These are phyloP conservation scores for Eremothecium sinecaudum DNA, from an alignment of 1,139 yeast genomes.

Conservation along the genomic window DNA sequence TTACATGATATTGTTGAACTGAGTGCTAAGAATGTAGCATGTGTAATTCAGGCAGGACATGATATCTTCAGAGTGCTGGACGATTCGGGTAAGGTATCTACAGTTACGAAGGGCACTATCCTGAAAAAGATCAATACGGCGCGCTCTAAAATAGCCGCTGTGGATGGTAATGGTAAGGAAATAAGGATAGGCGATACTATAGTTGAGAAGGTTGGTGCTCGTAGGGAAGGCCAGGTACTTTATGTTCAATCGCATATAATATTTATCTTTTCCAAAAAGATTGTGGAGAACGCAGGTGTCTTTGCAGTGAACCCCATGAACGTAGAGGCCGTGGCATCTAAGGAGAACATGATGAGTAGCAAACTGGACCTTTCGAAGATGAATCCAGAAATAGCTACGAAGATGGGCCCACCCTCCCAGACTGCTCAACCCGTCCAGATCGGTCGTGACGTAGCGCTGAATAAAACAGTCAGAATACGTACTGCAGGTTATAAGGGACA, in stretches of 20 bases:
- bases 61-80: conserved; percentile 75
- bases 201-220: conserved; percentile 67
- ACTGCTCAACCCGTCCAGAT: conserved; percentile 32
- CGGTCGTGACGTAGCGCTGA: conserved; percentile 73
- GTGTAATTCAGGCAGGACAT: conserved; percentile 81
- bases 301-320: conserved; percentile 71
- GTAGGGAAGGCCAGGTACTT: conserved; percentile 77
- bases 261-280: conserved; percentile 70
- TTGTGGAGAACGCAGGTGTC: conserved; percentile 82
- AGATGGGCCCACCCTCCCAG: conserved; percentile 36
- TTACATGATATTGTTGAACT: conserved; percentile 85
- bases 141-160: conserved; percentile 69
- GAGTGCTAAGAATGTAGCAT: conserved; percentile 80
- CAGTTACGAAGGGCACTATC: conserved; percentile 70
- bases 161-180: conserved; percentile 79
- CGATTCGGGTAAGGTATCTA: conserved; percentile 68
- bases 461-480: conserved; percentile 77
- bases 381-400: conserved; percentile 65
- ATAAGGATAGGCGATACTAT: conserved; percentile 87
- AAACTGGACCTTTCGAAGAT: conserved; percentile 55
- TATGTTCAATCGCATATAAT: conserved; percentile 76
- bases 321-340: conserved; percentile 76
- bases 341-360: conserved; percentile 36
- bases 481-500: conserved; percentile 89
- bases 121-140: conserved; percentile 58